Evolutionary conservation across 495 filamentous ascomycete species (phyloP).

Genomic region (Aspergillus cavernicola): DNA sequence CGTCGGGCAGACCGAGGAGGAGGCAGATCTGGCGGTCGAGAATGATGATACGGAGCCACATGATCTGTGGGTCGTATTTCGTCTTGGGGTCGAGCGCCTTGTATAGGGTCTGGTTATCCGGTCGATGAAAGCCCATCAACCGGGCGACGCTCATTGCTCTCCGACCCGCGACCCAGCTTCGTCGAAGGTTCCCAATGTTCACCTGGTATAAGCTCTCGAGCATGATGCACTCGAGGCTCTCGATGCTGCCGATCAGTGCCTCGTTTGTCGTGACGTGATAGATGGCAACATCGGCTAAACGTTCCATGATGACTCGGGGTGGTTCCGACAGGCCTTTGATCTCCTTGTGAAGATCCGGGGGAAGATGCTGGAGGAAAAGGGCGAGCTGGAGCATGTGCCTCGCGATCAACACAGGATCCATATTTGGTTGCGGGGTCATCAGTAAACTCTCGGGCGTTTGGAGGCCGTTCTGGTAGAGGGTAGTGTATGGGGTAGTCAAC

Average conservation of each 20-base stretch:
- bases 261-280: conserved; percentile 43
- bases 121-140: conserved; percentile 1
- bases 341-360: conserved; percentile 22
- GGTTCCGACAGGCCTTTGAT: background rate
- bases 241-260: conserved; percentile 38
- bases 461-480: no score
- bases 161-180: conserved; percentile 36
- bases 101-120: background rate
- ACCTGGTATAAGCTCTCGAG: conserved; percentile 43
- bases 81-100: conserved; percentile 16
- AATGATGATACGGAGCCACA: conserved; percentile 25
- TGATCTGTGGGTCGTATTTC: conserved; percentile 13
- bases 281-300: conserved; percentile 26
- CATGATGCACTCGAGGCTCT: conserved; percentile 48
- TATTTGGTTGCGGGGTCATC: conserved; percentile 14
- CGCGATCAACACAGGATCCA: conserved; percentile 2
- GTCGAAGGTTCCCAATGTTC: conserved; percentile 44
- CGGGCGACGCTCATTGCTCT: conserved; percentile 28
- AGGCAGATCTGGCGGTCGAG: conserved; percentile 44
- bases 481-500: no score
- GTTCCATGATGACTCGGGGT: background rate
- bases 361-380: conserved; percentile 26
- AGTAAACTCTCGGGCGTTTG: no score
- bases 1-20: conserved; percentile 44
- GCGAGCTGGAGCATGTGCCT: conserved; percentile 20